Base-by-base conservation (phyloP, 1,139 yeast species). In the Diutina rugosa region DNA sequence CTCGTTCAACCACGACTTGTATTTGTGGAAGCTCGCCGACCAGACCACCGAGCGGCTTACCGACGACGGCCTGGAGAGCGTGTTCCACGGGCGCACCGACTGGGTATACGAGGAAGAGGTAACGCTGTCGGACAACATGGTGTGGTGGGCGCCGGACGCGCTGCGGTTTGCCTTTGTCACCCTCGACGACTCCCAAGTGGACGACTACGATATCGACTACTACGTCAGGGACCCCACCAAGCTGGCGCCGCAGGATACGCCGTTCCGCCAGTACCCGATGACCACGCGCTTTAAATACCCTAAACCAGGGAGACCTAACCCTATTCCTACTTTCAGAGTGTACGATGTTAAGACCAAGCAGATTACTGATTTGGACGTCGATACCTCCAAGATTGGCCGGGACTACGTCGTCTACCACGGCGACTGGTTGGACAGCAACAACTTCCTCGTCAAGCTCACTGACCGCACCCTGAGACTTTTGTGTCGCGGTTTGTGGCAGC, bases 31-130 rank as follows among this genome's bases (percentile, higher is more conserved):
- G 46, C 62, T 78, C 0, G 57, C 59, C 0, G 59, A 67, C 3
- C 62, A 62, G 10, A 58, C 62, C 10, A 62, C 66, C n/a, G 63
- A 59, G 0, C 78, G 74, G 63, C 70, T 93, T 12, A 90, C 98
- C 0, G 58, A 64, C 2, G 90, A 83, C 63, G 97, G 97, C 0
- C 79, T 86, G 5, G 68, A 68, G 0, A 70, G 78, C 53, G 73
- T 89, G n/a, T 81, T 84, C 63, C 90, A 93, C 65, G 99, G 96
- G 0, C 85, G 82, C 60, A 87, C 97, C 0, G 99, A 93, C 64
- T 93, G 99, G 99, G 89, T 93, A 0, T 93, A 93, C 65, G 99
- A 93, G 67, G 99, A 95, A 64, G 99, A 95, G 64, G 90, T 93
- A 0, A 68, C 85, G 5, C 76, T 79, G 0, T 72, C 76, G 6